Conservation (phyloP, 768 basidiomycete genomes). For the Lyophyllum shimeji region DNA sequence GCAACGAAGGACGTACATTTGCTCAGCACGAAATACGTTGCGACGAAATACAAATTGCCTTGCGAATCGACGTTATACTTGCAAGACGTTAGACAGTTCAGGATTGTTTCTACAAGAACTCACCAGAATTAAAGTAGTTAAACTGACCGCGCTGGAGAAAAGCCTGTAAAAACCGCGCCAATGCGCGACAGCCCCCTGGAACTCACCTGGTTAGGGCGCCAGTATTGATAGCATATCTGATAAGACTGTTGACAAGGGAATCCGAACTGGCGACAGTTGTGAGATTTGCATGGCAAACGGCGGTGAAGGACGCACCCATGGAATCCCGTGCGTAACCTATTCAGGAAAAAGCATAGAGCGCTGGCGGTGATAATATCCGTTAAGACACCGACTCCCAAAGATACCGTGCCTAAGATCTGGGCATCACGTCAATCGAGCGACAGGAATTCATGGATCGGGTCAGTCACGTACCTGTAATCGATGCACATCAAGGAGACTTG, state of each 20-base stretch:
- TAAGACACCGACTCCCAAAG: slow-evolving; percentile 51
- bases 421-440: not conserved
- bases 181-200: slow-evolving; percentile 26
- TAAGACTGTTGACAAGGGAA: slow-evolving; percentile 56
- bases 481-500: slow-evolving; percentile 40
- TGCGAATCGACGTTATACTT: slow-evolving; percentile 56
- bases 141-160: slow-evolving; percentile 38
- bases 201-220: slow-evolving; percentile 60
- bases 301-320: slow-evolving; percentile 33
- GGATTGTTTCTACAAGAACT: slow-evolving; percentile 16
- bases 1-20: slow-evolving; percentile 47
- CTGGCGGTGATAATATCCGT: slow-evolving; percentile 62
- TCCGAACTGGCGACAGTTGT: slow-evolving; percentile 43
- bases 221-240: slow-evolving; percentile 64
- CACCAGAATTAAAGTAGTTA: slow-evolving; percentile 57
- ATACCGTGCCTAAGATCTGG: slow-evolving; percentile 49
- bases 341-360: slow-evolving; percentile 60
- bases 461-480: slow-evolving; percentile 41
- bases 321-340: slow-evolving; percentile 55
- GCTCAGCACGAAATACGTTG: slow-evolving; percentile 62
- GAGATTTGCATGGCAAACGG: not conserved
- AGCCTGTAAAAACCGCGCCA: slow-evolving; percentile 36
- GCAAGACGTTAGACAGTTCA: not conserved
- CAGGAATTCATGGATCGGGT: not conserved
- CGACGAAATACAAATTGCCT: slow-evolving; percentile 61